These are phyloP conservation scores for Exobasidium cylindrosporum DNA, from an alignment of 1,284 basidiomycete genomes.

Conservation along the genomic window DNA sequence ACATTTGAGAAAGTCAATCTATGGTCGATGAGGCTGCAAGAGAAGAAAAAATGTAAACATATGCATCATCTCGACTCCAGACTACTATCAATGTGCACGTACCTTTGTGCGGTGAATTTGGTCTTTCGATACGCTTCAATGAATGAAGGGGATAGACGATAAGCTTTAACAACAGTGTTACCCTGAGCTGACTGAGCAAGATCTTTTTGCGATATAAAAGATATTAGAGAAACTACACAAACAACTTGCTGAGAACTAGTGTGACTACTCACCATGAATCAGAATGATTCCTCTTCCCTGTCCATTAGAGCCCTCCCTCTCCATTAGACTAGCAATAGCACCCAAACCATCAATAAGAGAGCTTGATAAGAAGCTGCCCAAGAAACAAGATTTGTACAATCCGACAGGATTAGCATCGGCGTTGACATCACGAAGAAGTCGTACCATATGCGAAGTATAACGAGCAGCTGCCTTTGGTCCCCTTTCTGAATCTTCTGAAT, in stretches of 20 bases:
- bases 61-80: constrained; percentile 13
- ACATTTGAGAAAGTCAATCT: constrained; percentile 85
- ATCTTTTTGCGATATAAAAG: constrained; percentile 20
- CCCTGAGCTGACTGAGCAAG: constrained; percentile 64
- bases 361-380: constrained; percentile 62
- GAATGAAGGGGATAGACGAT: constrained; percentile 78
- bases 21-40: constrained; percentile 69
- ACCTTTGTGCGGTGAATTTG: constrained; percentile 73
- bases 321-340: constrained; percentile 46
- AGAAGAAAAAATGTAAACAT: background rate
- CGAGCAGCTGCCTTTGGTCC: constrained; percentile 49
- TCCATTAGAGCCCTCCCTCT: constrained; percentile 49
- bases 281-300: constrained; percentile 50
- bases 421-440: constrained; percentile 83
- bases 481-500: constrained; percentile 47
- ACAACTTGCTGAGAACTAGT: constrained; percentile 7
- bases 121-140: constrained; percentile 78
- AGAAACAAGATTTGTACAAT: constrained; percentile 96
- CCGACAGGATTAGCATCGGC: constrained; percentile 92
- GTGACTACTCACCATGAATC: constrained; percentile 32
- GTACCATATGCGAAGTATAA: constrained; percentile 81
- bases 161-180: constrained; percentile 86
- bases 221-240: background rate
- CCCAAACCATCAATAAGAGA: constrained; percentile 75
- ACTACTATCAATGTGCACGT: constrained; percentile 18